A percentile compares a stretch with the other conserved stretches of the same genome.
Conservation (phyloP, 2,329 filamentous ascomycete species). For the Pseudogymnoascus sp. region DNA sequence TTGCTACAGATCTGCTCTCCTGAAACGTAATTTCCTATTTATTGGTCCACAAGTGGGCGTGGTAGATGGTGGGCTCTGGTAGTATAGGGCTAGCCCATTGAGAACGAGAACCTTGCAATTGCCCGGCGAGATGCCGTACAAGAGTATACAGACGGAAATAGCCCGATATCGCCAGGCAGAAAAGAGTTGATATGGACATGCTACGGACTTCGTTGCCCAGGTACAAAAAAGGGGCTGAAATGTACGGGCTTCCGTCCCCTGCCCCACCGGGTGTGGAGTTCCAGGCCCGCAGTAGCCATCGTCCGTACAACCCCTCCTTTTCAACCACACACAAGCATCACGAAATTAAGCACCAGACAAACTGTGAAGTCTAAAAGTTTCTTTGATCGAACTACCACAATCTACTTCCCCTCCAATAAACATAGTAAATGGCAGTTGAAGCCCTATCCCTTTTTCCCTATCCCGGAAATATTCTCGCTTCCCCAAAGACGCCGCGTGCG, state of each 20-base stretch:
- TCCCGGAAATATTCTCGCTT: not conserved
- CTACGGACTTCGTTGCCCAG: not conserved
- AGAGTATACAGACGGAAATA: not conserved
- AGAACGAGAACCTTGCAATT: too few relatives aligned
- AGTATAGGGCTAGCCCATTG: too few relatives aligned
- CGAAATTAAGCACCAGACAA: not conserved
- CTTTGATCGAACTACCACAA: not conserved
- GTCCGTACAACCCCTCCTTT: not conserved
- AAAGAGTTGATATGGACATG: not conserved
- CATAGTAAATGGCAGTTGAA: conserved; percentile 10
- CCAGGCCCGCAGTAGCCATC: not conserved
- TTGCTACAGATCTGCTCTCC: too few relatives aligned
- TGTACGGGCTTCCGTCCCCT: not conserved
- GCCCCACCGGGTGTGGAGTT: not conserved
- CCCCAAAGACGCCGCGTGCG: not conserved
- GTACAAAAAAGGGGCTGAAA: not conserved
- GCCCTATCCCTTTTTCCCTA: conserved; percentile 1
- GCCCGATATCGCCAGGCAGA: not conserved
- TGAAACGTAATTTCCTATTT: too few relatives aligned
- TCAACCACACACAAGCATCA: not conserved
- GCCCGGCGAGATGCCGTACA: not conserved
- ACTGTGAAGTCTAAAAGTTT: not conserved
- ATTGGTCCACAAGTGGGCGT: too few relatives aligned
- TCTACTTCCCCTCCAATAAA: not conserved
- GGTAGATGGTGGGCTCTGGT: too few relatives aligned